Percentiles rank a stretch among this genome's conserved stretches.
Evolutionary conservation across 345 rosid species (phyloP).

Genomic region (Pistacia atlantica): DNA sequence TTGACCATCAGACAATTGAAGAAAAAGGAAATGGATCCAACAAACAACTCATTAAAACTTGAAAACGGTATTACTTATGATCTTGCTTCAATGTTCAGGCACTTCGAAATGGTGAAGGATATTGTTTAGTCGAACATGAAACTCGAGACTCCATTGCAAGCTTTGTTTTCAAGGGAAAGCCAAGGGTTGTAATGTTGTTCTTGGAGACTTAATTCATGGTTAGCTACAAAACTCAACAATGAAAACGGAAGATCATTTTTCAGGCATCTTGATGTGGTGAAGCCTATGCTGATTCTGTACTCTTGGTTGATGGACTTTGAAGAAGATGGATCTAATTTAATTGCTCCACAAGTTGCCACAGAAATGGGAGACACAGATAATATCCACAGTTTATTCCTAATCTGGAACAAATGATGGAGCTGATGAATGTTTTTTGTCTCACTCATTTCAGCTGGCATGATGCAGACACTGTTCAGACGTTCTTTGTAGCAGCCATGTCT

Average conservation of each 20-base stretch:
- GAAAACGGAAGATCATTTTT: slow-evolving; percentile 12
- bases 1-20: no score
- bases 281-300: slow-evolving; percentile 1
- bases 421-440: not conserved
- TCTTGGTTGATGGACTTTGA: slow-evolving; percentile 11
- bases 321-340: slow-evolving; percentile 6
- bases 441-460: not conserved
- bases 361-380: not conserved
- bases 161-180: slow-evolving; percentile 15
- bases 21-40: slow-evolving; percentile 6
- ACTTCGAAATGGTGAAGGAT: not conserved
- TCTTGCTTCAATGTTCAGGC: slow-evolving; percentile 18
- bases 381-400: not conserved
- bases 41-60: not conserved
- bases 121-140: slow-evolving; percentile 16
- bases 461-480: slow-evolving; percentile 19
- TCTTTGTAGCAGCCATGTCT: slow-evolving; percentile 1
- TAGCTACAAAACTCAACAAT: slow-evolving; percentile 6
- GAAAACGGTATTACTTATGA: not conserved
- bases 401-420: no score
- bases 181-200: not conserved
- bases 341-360: not conserved
- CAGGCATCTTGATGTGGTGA: slow-evolving; percentile 13
- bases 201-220: slow-evolving; percentile 15
- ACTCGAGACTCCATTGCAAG: slow-evolving; percentile 26